Evolutionary conservation across 306 rosid genomes (phyloP), one percentile per base, ranked within the genome.

Genomic region (Cicer pinnatifidum): DNA sequence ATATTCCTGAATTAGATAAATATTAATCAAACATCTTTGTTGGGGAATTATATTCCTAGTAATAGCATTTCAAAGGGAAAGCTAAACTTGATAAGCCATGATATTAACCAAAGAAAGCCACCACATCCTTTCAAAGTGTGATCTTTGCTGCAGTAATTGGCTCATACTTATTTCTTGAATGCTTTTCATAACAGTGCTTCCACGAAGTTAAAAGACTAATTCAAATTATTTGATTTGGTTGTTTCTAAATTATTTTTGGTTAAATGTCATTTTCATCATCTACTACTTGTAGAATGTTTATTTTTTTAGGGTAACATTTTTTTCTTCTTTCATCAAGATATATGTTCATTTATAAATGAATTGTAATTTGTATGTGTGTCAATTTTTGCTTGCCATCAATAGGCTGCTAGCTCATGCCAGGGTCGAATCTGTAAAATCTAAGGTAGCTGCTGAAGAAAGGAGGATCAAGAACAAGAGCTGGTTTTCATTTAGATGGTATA

Each of bases 341-440:
- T 19, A 15, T 69, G 20, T 70, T 66, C 35, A 56, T 52, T 59
- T 33, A 33, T 57, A 11, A 56, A 66, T 53, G 69, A 71, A 56
- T 58, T 23, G 16, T 15, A 39, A 28, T 56, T 28, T 59, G 7
- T 66, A 13, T 43, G 13, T 71, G 48, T 80, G 37, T 64, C 58
- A 38, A 75, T 20, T 82, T 43, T 40, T 64, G 23, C 41, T 8
- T 79, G 79, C 51, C 80, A 75, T 66, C 41, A 70, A 19, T 79
- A 94, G 99, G 93, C 83, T 94, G 79, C 96, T 88, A 82, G 99
- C 97, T 11, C 99, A 91, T 82, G 99, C 99, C 47, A 94, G 91
- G 88, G 90, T 90, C 59, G 97, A 89, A 83, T 88, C 90, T 75
- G 96, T 85, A 73, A 94, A 94, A 73, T 90, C 92, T 50, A 94